Evolutionary conservation across 78 protist genomes (phyloP).

Genomic region (Capsaspora owczarzaki): DNA sequence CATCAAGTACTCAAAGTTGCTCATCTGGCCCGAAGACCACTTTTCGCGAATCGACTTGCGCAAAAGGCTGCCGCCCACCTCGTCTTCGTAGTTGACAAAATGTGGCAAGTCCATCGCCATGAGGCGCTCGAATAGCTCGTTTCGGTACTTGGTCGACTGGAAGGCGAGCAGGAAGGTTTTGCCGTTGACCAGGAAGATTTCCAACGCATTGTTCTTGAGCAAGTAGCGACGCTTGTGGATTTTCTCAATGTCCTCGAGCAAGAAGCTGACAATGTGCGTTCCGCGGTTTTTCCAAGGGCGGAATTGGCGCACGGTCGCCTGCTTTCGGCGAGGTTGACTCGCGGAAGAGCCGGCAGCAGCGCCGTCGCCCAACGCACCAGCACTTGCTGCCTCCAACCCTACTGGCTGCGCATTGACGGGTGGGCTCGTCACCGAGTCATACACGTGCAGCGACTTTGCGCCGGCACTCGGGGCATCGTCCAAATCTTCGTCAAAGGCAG

Average conservation of each 20-base stretch:
- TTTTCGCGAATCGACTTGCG: constrained; percentile 12
- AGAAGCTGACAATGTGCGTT: not conserved
- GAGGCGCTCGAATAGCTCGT: constrained; percentile 31
- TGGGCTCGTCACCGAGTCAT: not conserved
- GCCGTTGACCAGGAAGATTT: constrained; percentile 60
- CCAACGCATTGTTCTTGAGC: constrained; percentile 65
- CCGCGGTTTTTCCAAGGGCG: not conserved
- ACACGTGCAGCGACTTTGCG: not conserved
- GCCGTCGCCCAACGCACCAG: not conserved
- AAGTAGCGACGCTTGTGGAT: constrained; percentile 63
- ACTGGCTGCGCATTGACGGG: not conserved
- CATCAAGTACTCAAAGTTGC: constrained; percentile 85
- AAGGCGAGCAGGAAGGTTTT: constrained; percentile 63
- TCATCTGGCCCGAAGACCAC: constrained; percentile 66
- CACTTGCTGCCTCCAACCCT: too few relatives aligned
- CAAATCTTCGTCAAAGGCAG: not conserved
- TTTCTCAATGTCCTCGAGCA: constrained; percentile 36
- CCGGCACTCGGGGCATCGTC: not conserved
- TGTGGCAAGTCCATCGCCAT: constrained; percentile 47
- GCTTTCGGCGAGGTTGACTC: too few relatives aligned
- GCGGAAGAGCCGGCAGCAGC: too few relatives aligned
- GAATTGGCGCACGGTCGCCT: too few relatives aligned
- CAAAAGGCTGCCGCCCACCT: constrained; percentile 14
- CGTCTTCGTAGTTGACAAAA: constrained; percentile 55
- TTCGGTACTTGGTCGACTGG: constrained; percentile 20